Evolutionary conservation across 2,329 filamentous ascomycete genomes (phyloP).

Genomic region (Penicillium sp.): DNA sequence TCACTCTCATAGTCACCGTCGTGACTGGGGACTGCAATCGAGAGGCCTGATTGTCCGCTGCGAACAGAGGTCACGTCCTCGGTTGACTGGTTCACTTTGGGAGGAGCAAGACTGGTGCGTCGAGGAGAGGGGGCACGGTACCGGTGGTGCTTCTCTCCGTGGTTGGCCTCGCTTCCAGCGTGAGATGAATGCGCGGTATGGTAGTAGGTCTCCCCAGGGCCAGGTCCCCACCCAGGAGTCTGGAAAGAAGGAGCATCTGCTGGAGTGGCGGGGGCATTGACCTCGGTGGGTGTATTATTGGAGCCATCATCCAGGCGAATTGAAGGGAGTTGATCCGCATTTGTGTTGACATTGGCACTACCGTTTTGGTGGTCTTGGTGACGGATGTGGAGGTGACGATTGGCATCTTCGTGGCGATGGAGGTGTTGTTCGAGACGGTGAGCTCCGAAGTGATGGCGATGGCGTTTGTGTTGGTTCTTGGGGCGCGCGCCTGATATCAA

Average conservation of each 20-base stretch:
- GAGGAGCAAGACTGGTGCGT: slow-evolving; percentile 32
- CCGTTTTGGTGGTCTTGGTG: slow-evolving; percentile 16
- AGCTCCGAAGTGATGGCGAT: slow-evolving; percentile 24
- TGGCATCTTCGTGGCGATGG: slow-evolving; percentile 18
- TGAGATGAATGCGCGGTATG: slow-evolving; percentile 30
- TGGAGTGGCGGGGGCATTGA: slow-evolving; percentile 3
- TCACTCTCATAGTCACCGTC: slow-evolving; percentile 28
- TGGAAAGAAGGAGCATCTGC: slow-evolving; percentile 5
- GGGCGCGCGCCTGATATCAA: slow-evolving; percentile 53
- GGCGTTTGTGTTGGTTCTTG: slow-evolving; percentile 22
- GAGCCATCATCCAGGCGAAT: slow-evolving; percentile 37
- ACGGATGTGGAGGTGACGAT: slow-evolving; percentile 28
- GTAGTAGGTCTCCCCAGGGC: slow-evolving; percentile 34
- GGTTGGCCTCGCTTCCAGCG: slow-evolving; percentile 19
- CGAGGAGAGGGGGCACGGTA: slow-evolving; percentile 34
- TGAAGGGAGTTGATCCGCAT: slow-evolving; percentile 27
- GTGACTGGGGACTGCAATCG: slow-evolving; percentile 32
- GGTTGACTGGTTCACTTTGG: slow-evolving; percentile 29
- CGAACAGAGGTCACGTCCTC: slow-evolving; percentile 37
- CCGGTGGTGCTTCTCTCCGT: slow-evolving; percentile 18
- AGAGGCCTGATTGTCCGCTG: slow-evolving; percentile 35
- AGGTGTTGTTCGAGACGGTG: slow-evolving; percentile 20
- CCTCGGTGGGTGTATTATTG: slow-evolving; percentile 4
- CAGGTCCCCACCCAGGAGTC: slow-evolving; percentile 16
- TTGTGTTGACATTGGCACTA: slow-evolving; percentile 2